Conservation (phyloP, 345 rosid genomes). For the Moricandia moricandioides region DNA sequence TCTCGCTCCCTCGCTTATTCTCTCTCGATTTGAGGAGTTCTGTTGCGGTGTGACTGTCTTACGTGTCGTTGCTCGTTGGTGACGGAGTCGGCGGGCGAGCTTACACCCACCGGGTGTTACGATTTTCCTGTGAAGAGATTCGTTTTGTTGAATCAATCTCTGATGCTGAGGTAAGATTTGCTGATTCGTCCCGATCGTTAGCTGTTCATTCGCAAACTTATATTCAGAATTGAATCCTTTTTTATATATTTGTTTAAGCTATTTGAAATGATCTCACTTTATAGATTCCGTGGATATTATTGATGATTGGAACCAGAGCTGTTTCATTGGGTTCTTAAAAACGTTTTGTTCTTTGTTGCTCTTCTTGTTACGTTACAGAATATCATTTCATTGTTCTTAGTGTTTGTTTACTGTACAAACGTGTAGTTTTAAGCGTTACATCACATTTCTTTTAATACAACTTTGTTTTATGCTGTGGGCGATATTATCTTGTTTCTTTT, state of each 20-base stretch:
- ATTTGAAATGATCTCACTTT: too few species aligned
- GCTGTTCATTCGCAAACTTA: neutral
- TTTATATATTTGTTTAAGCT: neutral
- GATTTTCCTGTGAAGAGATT: constrained; percentile 1
- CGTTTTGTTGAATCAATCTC: constrained; percentile 9
- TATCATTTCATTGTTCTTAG: neutral
- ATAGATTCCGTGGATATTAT: neutral
- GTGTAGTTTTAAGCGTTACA: neutral
- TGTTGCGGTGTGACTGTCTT: constrained; percentile 26
- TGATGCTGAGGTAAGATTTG: constrained; percentile 32
- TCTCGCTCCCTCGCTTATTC: constrained; percentile 12
- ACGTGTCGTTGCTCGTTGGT: constrained; percentile 5
- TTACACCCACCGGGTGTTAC: neutral
- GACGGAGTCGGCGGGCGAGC: constrained; percentile 10
- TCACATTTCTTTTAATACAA: neutral
- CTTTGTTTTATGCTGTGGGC: neutral
- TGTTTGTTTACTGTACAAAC: neutral
- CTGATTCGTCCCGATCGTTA: constrained; percentile 3
- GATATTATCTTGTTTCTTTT: neutral
- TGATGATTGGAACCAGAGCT: too few species aligned
- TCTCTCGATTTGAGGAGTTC: constrained; percentile 23
- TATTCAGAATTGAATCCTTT: neutral
- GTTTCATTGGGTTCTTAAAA: neutral
- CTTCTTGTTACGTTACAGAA: neutral
- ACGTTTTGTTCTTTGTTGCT: constrained; percentile 1